phyloP scores from a whole-genome alignment of 1,284 basidiomycete genomes.

The Xerocomus nothofagi region DNA sequence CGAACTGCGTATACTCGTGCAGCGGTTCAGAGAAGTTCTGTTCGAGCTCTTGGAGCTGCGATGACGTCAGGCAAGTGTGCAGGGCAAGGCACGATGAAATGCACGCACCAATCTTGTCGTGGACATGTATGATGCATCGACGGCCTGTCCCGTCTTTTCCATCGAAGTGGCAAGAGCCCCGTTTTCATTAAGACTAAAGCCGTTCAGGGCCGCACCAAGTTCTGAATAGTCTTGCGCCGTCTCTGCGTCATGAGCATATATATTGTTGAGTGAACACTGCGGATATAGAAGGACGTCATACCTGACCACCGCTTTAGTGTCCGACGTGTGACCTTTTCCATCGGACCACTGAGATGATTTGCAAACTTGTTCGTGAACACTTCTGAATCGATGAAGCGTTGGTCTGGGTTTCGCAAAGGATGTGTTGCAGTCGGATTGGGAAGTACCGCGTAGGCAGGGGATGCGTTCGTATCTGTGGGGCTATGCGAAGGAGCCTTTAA shows the following conservation, averaged over 20 bases:
- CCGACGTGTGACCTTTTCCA: conserved; percentile 95
- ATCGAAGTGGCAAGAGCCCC: conserved; percentile 75
- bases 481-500: conserved; percentile 94
- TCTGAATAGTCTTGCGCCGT: conserved; percentile 91
- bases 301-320: conserved; percentile 93
- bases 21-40: conserved; percentile 94
- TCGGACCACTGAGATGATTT: conserved; percentile 83
- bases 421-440: conserved; percentile 88
- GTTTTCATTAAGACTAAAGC: conserved; percentile 87
- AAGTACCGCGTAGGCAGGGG: conserved; percentile 78
- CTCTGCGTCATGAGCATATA: conserved; percentile 47
- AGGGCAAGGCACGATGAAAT: conserved; percentile 8
- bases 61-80: conserved; percentile 18
- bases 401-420: conserved; percentile 85
- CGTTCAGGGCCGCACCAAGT: conserved; percentile 93
- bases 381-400: conserved; percentile 95
- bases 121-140: conserved; percentile 92
- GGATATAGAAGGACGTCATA: conserved; percentile 35
- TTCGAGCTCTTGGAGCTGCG: conserved; percentile 87
- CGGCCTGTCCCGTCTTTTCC: conserved; percentile 93
- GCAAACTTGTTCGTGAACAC: conserved; percentile 96
- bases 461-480: conserved; percentile 78
- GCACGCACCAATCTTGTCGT: conserved; percentile 76
- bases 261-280: conserved; percentile 4
- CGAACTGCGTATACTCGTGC: conserved; percentile 96